Evolutionary conservation across 2,329 filamentous ascomycete species (phyloP), one percentile per base, ranked within the genome.

Genomic region (Ascochyta viciae-villosae): DNA sequence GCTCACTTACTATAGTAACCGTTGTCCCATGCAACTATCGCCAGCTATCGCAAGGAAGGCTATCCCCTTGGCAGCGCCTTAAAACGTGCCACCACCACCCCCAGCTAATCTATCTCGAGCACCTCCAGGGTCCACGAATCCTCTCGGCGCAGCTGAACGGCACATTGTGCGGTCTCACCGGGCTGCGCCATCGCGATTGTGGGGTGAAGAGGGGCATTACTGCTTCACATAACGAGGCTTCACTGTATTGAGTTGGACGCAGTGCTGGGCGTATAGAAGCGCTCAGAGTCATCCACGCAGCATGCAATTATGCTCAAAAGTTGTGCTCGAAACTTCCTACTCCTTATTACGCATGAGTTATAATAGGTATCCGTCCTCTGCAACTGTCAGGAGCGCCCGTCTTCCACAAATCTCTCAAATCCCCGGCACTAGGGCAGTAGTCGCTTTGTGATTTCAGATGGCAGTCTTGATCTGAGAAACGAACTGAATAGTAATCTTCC

Each of bases 81-180:
- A 39, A 56, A 51, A 56, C 53, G 38, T 56, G 53, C 47, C 37
- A 56, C 51, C 39, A 38, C 38, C 41, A 47, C 47, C 53, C 52
- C 41, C 53, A 50, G 42, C 53, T 56, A 51, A 56, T 56, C 47
- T 56, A 56, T 56, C 53, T 56, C 53, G 53, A 56, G 53, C 53
- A 56, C 37, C 42, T 51, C 33, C 53, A 56, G 53, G 53, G 53
- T 56, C 53, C 23, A 47, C 43, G 37, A 56, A 33, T 37, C 40
- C 40, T 50, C 9, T 47, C 33, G 47, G 26, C 42, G 47, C n/a
- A 50, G 53, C 53, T 56, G 53, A 51, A 43, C 53, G 53, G 53
- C 37, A 47, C 34, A 42, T 29, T 19, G 37, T 19, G 33, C 38
- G 42, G 31, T 35, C 47, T 47, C 40, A 50, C 48, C 43, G 43